phyloP scores from a whole-genome alignment of 345 rosid species.

The Sonneratia alba region DNA sequence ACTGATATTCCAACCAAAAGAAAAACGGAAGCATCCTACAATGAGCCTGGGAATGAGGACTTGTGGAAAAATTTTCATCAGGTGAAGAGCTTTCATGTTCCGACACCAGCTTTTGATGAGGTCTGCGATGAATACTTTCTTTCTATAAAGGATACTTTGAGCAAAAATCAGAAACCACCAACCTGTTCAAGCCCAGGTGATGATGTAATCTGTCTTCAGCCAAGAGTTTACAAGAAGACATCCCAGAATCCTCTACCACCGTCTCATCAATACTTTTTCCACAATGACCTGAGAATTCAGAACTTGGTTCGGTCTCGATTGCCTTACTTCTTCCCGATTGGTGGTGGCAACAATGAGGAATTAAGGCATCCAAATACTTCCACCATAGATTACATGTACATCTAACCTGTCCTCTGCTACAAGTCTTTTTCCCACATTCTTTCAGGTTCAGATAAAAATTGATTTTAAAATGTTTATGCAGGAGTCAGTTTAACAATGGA shows the following conservation, averaged over 20 bases:
- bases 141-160: conserved; percentile 27
- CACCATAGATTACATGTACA: conserved; percentile 57
- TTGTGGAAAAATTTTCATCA: conserved; percentile 64
- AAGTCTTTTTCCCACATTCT: not conserved
- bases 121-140: conserved; percentile 68
- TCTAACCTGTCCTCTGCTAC: conserved; percentile 3
- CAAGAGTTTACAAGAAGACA: conserved; percentile 13
- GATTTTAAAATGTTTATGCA: conserved; percentile 16
- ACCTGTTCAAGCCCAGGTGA: conserved; percentile 12
- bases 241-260: conserved; percentile 46
- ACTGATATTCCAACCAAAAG: conserved; percentile 18
- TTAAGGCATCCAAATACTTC: conserved; percentile 27
- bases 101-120: conserved; percentile 80
- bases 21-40: conserved; percentile 9
- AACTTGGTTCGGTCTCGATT: conserved; percentile 44
- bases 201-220: conserved; percentile 6
- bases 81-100: conserved; percentile 25
- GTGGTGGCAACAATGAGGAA: conserved; percentile 23
- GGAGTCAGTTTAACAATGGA: conserved; percentile 64
- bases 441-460: not conserved
- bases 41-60: conserved; percentile 28
- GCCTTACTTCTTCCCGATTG: conserved; percentile 62
- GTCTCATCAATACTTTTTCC: conserved; percentile 66
- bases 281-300: conserved; percentile 59
- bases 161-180: conserved; percentile 19